Conservation (phyloP, 2,329 filamentous ascomycete species). For the Epichloe elymi region DNA sequence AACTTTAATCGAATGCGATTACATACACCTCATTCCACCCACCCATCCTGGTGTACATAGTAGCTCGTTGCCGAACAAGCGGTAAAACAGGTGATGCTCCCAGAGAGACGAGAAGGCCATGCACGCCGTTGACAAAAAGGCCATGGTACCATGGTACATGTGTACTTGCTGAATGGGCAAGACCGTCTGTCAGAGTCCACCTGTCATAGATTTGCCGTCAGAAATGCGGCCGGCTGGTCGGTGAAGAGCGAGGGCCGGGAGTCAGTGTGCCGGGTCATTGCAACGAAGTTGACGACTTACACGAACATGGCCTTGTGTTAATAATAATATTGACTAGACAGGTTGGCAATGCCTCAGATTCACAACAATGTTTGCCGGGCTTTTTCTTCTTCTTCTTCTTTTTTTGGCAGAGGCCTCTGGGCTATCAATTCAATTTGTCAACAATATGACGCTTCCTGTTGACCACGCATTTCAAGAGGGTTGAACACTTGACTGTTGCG, state of each 20-base stretch:
- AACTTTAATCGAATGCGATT: not conserved
- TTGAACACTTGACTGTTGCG: too few species aligned
- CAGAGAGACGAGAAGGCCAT: not conserved
- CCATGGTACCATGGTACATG: not conserved
- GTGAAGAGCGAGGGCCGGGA: too few species aligned
- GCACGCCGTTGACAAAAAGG: not conserved
- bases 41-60: not conserved
- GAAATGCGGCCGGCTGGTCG: too few species aligned
- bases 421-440: too few species aligned
- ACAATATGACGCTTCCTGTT: too few species aligned
- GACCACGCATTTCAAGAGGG: too few species aligned
- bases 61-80: constrained; percentile 3
- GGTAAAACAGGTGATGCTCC: not conserved
- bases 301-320: not conserved
- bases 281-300: not conserved
- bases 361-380: not conserved
- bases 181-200: too few species aligned
- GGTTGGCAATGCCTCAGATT: not conserved
- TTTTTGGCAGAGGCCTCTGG: too few species aligned
- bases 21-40: not conserved
- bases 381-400: not conserved
- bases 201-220: too few species aligned
- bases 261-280: too few species aligned
- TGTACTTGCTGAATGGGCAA: too few species aligned
- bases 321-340: not conserved